Evolutionary conservation across 2,329 filamentous ascomycete genomes (phyloP), one percentile per base, ranked within the genome.

Genomic region (Hymenoscyphus albidus): DNA sequence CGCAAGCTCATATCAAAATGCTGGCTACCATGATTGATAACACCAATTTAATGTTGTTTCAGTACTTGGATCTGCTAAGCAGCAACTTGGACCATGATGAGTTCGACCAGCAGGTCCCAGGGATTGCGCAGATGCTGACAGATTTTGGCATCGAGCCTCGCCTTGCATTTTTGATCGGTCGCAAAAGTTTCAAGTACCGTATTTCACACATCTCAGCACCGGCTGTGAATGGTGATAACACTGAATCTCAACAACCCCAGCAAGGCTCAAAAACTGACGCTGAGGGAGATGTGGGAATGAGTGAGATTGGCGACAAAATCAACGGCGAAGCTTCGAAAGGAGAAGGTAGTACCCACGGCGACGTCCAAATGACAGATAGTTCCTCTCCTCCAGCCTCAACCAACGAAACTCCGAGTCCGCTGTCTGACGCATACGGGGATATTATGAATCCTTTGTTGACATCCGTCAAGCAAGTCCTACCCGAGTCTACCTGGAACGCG

Each of bases 21-120:
- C 80, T 98, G 13, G 91, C 92, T 2, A 92, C 92, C 61, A 88
- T 97, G 69, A 85, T 96, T 61, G 95, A 99, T 74, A 93, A 97
- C 75, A 89, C 96, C 22, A 92, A 97, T 70, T 86, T 91, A 65
- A 89, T 93, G 9, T 83, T 98, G 31, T 85, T 87, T 31, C 93
- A 97, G 73, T 99, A 96, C 74, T 82, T 98, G 18, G 95, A 98
- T 72, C 84, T 97, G 6, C 83, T 99, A 39, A 90, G 90, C 74
- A 91, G 86, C 74, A 96, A 93, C 72, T 78, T 97, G 38, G 83
- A 88, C 0, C 81, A 87, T 0, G 85, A 89, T 44, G 86, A 93
- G 22, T 98, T 97, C 67, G 90, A 96, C 72, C 79, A 81, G 1
- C 83, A 90, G 18, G 88, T 98, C 5, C 95, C 95, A 0, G 85